Evolutionary conservation across 169 alveolate genomes (phyloP).

Genomic region (Eimeria necatrix): DNA sequence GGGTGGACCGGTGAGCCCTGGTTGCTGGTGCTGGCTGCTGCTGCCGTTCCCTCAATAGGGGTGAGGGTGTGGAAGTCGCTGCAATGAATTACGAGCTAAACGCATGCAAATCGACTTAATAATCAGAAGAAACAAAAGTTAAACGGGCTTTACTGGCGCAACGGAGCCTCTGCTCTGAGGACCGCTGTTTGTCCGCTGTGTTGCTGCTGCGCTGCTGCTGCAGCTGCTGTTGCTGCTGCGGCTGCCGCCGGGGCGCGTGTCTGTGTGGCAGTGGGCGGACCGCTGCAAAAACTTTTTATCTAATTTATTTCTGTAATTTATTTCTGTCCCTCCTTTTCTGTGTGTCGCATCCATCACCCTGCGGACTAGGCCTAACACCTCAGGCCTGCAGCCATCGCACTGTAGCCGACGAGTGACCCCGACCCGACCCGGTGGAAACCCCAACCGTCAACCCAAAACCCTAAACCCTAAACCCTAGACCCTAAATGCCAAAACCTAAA

Average conservation of each 20-base stretch:
- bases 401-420: conserved; percentile 39
- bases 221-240: conserved; percentile 2
- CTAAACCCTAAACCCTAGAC: conserved; percentile 22
- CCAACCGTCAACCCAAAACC: background rate
- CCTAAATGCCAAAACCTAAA: background rate
- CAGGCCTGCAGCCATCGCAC: conserved; percentile 52
- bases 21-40: no score
- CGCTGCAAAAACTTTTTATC: background rate
- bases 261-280: conserved; percentile 29
- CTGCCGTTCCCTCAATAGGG: no score
- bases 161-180: background rate
- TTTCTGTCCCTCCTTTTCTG: background rate
- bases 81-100: background rate
- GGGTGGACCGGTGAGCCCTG: no score
- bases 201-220: conserved; percentile 3
- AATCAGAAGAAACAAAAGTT: background rate
- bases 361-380: background rate
- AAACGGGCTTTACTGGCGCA: background rate
- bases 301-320: background rate
- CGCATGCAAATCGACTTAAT: background rate
- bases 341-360: conserved; percentile 24
- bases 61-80: no score
- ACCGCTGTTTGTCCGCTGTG: background rate
- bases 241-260: background rate
- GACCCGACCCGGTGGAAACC: background rate